Percentiles rank a stretch among this genome's conserved stretches.
Conservation (phyloP, 163 green algal species). For the Volvox carteri region DNA sequence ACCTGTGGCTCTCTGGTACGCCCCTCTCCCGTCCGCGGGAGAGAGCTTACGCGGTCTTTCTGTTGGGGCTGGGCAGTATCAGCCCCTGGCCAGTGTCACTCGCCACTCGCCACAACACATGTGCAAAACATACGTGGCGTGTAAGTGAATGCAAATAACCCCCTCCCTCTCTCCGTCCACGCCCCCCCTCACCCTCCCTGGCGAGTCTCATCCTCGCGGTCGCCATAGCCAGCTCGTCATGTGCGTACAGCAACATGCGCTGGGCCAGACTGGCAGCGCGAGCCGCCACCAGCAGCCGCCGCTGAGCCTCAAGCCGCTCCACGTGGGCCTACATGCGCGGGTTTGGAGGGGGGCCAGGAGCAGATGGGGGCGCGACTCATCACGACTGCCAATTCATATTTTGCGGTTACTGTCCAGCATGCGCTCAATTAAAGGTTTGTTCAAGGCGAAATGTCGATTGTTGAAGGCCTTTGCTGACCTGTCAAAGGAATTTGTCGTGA, state of each 20-base stretch:
- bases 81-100: too few relatives aligned
- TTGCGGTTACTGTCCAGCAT: neutral
- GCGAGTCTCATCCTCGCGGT: constrained; percentile 81
- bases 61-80: too few relatives aligned
- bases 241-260: constrained; percentile 85
- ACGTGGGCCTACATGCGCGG: constrained; percentile 65
- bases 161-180: too few relatives aligned
- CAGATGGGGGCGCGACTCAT: neutral
- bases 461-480: neutral
- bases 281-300: constrained; percentile 74
- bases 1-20: too few relatives aligned
- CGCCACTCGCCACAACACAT: too few relatives aligned
- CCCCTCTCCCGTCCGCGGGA: too few relatives aligned
- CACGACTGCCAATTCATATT: too few relatives aligned
- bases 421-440: neutral
- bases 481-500: neutral
- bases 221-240: constrained; percentile 93
- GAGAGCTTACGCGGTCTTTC: too few relatives aligned
- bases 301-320: constrained; percentile 71
- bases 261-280: constrained; percentile 75
- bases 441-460: neutral
- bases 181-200: constrained; percentile 61
- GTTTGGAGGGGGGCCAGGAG: neutral
- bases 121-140: too few relatives aligned
- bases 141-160: too few relatives aligned